phyloP scores from a whole-genome alignment of 805 yeast species.

The Diddensiella caesifluorescens region DNA sequence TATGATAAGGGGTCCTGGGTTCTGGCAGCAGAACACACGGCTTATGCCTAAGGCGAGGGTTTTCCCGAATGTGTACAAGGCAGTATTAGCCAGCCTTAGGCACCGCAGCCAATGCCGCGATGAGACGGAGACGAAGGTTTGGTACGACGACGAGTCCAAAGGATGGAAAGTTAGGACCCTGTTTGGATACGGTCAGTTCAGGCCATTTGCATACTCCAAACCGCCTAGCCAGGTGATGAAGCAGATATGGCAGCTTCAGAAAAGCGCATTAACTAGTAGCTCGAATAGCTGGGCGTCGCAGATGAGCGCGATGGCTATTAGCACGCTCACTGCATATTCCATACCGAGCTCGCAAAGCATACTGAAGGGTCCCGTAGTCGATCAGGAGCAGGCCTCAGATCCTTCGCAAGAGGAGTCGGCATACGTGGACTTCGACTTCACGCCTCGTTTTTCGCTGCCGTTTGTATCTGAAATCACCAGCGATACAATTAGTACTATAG shows the following conservation, averaged over 20 bases:
- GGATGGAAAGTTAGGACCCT: neutral
- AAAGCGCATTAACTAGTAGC: neutral
- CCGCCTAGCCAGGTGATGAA: conserved; percentile 3
- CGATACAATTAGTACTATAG: conserved; percentile 39
- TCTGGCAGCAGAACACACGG: conserved; percentile 3
- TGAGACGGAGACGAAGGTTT: no score
- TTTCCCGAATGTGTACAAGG: neutral
- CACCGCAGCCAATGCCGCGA: no score
- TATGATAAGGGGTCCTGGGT: conserved; percentile 1
- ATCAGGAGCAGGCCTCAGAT: neutral
- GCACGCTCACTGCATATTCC: neutral
- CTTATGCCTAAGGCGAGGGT: conserved; percentile 1
- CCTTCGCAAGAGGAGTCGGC: conserved; percentile 20
- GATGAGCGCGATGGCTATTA: neutral
- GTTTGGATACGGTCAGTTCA: conserved; percentile 1
- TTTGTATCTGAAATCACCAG: conserved; percentile 40
- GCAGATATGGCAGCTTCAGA: neutral
- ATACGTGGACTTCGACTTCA: conserved; percentile 52
- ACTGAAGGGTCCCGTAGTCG: neutral
- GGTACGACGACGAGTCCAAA: neutral
- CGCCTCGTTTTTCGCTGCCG: conserved; percentile 38
- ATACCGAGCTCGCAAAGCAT: neutral
- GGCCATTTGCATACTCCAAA: neutral
- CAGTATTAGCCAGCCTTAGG: no score
- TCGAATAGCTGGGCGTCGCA: neutral